Evolutionary conservation across 2,329 filamentous ascomycete genomes (phyloP).

Genomic region (Diatrype stigma): DNA sequence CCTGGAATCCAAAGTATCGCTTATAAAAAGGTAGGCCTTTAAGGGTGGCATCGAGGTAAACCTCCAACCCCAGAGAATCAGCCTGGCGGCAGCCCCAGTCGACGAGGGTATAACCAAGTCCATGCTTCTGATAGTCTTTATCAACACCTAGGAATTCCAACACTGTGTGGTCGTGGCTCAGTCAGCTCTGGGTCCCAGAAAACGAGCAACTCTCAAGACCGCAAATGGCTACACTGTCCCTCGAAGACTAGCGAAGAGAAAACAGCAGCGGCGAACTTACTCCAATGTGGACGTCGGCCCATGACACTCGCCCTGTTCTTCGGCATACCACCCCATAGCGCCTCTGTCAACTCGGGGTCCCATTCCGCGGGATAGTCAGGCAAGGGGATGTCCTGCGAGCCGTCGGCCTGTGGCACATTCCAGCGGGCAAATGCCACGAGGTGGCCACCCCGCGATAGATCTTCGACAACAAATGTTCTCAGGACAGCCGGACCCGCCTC

Average conservation of each 20-base stretch:
- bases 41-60: constrained; percentile 9
- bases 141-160: constrained; percentile 8
- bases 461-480: constrained; percentile 12
- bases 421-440: constrained; percentile 9
- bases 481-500: constrained; percentile 3
- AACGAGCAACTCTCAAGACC: neutral
- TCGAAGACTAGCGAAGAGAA: neutral
- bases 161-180: constrained; percentile 4
- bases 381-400: constrained; percentile 8
- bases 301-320: constrained; percentile 5
- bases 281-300: constrained; percentile 10
- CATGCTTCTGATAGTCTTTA: constrained; percentile 7
- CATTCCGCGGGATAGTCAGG: constrained; percentile 4
- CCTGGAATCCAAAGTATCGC: constrained; percentile 7
- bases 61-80: constrained; percentile 2
- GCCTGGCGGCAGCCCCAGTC: constrained; percentile 9
- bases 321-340: constrained; percentile 10
- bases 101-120: constrained; percentile 3
- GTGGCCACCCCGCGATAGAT: constrained; percentile 1
- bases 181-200: neutral
- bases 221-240: neutral
- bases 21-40: constrained; percentile 9
- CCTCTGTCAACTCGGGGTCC: constrained; percentile 9
- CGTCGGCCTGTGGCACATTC: constrained; percentile 9
- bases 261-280: constrained; percentile 3